A percentile compares a stretch with the other conserved stretches of the same genome.
phyloP scores from a whole-genome alignment of 441 rosid genomes.

The Bocquillonia castaneifolia region DNA sequence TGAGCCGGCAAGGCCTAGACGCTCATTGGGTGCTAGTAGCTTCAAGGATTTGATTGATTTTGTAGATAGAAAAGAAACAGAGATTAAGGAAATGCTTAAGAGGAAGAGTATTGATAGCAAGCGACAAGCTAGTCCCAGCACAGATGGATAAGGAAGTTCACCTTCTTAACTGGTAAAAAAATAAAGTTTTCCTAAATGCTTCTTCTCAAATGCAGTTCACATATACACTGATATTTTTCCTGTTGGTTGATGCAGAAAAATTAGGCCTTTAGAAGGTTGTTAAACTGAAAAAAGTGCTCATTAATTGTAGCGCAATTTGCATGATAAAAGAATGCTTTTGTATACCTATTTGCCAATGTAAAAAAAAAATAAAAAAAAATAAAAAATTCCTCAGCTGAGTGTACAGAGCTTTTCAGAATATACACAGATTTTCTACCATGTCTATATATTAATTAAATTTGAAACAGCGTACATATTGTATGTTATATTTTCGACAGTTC shows the following conservation, averaged over 20 bases:
- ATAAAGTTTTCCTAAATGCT: background rate
- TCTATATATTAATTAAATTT: too few species aligned
- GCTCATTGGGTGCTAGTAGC: slow-evolving; percentile 37
- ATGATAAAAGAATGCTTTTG: background rate
- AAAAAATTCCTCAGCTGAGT: too few species aligned
- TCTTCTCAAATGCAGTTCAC: background rate
- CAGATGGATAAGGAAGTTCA: slow-evolving; percentile 31
- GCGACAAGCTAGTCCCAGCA: slow-evolving; percentile 33
- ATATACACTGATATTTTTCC: background rate
- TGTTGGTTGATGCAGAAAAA: background rate
- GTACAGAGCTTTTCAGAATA: background rate
- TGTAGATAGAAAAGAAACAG: slow-evolving; percentile 67
- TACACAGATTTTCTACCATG: too few species aligned
- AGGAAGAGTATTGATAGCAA: slow-evolving; percentile 42
- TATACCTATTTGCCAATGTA: too few species aligned
- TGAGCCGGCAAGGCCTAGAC: slow-evolving; percentile 43
- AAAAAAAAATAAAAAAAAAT: too few species aligned
- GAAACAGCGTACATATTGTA: too few species aligned
- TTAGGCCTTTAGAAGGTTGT: slow-evolving; percentile 7
- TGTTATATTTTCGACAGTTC: too few species aligned
- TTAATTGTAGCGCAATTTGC: slow-evolving; percentile 13
- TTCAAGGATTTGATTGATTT: slow-evolving; percentile 55
- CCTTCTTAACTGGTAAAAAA: slow-evolving; percentile 6
- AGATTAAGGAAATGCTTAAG: slow-evolving; percentile 57
- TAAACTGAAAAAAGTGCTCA: background rate